Conservation (phyloP, 208 protist species). For the Trypanosoma rangeli region DNA sequence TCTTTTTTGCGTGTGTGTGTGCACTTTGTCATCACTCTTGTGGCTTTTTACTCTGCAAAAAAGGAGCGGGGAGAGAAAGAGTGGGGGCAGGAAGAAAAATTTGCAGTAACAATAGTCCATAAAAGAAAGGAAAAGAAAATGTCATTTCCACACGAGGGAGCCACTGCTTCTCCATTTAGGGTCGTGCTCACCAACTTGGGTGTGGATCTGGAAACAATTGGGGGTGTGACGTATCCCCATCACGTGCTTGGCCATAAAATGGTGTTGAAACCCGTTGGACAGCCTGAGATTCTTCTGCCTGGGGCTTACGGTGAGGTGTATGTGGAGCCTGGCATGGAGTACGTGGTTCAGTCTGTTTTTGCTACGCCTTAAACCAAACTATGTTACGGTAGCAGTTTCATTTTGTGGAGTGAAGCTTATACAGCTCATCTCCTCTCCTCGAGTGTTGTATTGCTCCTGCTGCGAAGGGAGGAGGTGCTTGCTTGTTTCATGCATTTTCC, state of each 20-base stretch:
- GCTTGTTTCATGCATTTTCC: background rate
- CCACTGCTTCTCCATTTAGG: slow-evolving; percentile 1
- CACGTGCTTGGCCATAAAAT: slow-evolving; percentile 56
- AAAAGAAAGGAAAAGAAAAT: slow-evolving; percentile 8
- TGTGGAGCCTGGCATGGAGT: slow-evolving; percentile 25
- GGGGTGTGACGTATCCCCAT: slow-evolving; percentile 60
- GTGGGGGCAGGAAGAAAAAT: background rate
- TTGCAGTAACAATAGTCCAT: background rate
- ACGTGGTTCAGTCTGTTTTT: slow-evolving; percentile 20
- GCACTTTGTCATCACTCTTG: too few relatives aligned
- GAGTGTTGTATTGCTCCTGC: background rate
- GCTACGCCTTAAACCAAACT: background rate
- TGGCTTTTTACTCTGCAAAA: too few relatives aligned
- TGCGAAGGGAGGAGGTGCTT: background rate
- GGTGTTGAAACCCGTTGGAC: slow-evolving; percentile 34
- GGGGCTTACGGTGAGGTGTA: slow-evolving; percentile 55
- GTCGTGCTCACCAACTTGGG: slow-evolving; percentile 31
- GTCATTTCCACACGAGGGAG: slow-evolving; percentile 1
- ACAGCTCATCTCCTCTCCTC: background rate
- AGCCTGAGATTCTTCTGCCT: slow-evolving; percentile 44
- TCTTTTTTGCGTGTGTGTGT: too few relatives aligned
- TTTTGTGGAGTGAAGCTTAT: background rate
- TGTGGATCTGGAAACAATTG: slow-evolving; percentile 44
- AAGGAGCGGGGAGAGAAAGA: background rate
- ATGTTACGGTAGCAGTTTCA: background rate